Evolutionary conservation across 805 yeast species (phyloP).

Genomic region (Zygosaccharomyces lentus): DNA sequence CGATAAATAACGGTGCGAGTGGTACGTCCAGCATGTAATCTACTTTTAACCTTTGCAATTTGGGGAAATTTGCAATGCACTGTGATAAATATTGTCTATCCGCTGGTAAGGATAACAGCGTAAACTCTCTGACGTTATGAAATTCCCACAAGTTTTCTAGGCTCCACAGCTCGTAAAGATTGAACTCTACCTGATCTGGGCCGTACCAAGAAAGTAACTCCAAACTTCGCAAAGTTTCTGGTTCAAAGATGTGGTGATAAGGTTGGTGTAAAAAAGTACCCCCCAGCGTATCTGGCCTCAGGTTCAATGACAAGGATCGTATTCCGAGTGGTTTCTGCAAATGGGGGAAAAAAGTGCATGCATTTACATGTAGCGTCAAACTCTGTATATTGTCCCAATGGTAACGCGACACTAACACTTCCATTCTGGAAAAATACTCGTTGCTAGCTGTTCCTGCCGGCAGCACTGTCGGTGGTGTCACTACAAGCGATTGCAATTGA

Average conservation of each 20-base stretch:
- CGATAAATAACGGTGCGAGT: slow-evolving; percentile 19
- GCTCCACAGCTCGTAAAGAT: slow-evolving; percentile 25
- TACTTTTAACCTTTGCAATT: slow-evolving; percentile 32
- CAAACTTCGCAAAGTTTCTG: slow-evolving; percentile 26
- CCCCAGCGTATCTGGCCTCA: slow-evolving; percentile 28
- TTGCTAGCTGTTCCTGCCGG: slow-evolving; percentile 20
- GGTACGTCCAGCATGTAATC: slow-evolving; percentile 33
- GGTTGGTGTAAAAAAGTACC: slow-evolving; percentile 13
- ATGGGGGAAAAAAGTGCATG: slow-evolving; percentile 24
- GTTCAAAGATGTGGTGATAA: slow-evolving; percentile 34
- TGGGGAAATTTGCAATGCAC: slow-evolving; percentile 24
- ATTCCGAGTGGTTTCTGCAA: slow-evolving; percentile 21
- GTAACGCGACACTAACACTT: slow-evolving; percentile 12
- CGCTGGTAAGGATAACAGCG: slow-evolving; percentile 33
- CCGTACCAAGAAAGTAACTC: slow-evolving; percentile 40
- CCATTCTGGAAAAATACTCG: slow-evolving; percentile 16
- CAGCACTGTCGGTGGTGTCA: slow-evolving; percentile 26
- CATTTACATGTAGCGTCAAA: slow-evolving; percentile 28
- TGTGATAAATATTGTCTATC: slow-evolving; percentile 24
- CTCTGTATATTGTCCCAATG: slow-evolving; percentile 20
- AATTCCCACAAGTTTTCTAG: slow-evolving; percentile 32
- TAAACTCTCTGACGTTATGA: slow-evolving; percentile 30
- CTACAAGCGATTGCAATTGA: slow-evolving; percentile 20
- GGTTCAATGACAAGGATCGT: slow-evolving; percentile 23
- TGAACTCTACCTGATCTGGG: slow-evolving; percentile 17